Percentiles rank a stretch among this genome's conserved stretches.
These are phyloP conservation scores for Pythium scleroteichum DNA, from an alignment of 352 stramenopile species.

Conservation along the genomic window DNA sequence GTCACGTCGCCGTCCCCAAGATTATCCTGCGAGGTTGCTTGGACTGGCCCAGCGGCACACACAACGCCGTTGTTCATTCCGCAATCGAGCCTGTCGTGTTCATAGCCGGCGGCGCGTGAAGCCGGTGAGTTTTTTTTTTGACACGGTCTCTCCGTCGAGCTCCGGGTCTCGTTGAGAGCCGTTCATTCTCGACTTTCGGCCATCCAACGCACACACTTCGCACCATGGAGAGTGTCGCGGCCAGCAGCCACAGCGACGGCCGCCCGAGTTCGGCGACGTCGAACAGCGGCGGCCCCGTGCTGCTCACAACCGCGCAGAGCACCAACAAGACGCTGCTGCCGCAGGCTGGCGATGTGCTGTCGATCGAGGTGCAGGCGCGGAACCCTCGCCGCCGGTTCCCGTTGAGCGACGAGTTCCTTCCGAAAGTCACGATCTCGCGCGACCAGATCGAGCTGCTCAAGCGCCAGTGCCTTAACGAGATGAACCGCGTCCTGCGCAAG, in stretches of 20 bases:
- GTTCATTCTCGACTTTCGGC: not conserved
- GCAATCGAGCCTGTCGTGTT: not conserved
- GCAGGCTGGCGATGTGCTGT: conserved; percentile 53
- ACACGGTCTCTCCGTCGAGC: too few relatives aligned
- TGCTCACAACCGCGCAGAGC: conserved; percentile 22
- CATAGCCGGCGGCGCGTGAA: not conserved
- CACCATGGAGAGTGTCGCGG: not conserved
- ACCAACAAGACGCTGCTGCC: conserved; percentile 36
- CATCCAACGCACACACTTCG: not conserved
- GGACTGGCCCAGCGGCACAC: too few relatives aligned
- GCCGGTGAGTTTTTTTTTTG: too few relatives aligned
- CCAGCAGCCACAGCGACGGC: conserved; percentile 7
- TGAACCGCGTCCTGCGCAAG: conserved; percentile 51
- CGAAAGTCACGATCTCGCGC: conserved; percentile 37
- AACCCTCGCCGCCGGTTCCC: conserved; percentile 65
- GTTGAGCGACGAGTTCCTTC: conserved; percentile 53
- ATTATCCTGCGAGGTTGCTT: conserved; percentile 3
- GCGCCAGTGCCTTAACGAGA: conserved; percentile 41
- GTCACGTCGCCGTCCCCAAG: not conserved
- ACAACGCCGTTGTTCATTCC: not conserved
- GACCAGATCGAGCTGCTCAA: conserved; percentile 49
- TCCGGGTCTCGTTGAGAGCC: not conserved
- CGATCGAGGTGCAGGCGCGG: conserved; percentile 60
- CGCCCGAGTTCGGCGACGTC: conserved; percentile 19
- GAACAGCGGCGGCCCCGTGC: conserved; percentile 12